Percentiles rank a stretch among this genome's conserved stretches.
Evolutionary conservation across 371 early-diverging fungal genomes (phyloP).

Genomic region (Homolaphlyctis polyrhiza): DNA sequence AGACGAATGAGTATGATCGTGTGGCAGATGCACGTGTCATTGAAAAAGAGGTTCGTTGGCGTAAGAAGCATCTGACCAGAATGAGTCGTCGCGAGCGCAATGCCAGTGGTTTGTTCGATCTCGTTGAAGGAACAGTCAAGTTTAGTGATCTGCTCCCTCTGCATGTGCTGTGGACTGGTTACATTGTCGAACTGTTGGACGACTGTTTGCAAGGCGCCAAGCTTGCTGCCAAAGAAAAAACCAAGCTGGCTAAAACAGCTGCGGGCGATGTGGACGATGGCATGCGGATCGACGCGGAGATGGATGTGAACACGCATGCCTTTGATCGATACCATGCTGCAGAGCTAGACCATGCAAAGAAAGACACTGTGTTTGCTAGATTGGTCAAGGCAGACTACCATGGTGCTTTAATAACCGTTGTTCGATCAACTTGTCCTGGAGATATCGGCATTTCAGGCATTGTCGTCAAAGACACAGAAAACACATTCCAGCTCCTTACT

Average conservation of each 20-base stretch:
- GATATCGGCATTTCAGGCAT: slow-evolving; percentile 78
- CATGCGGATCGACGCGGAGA: too few species aligned
- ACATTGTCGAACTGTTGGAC: slow-evolving; percentile 65
- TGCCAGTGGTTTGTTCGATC: slow-evolving; percentile 55
- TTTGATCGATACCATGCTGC: too few species aligned
- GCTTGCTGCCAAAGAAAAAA: background rate
- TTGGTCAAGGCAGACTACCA: slow-evolving; percentile 81
- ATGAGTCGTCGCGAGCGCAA: slow-evolving; percentile 62
- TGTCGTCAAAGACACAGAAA: slow-evolving; percentile 82
- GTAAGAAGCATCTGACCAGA: slow-evolving; percentile 4
- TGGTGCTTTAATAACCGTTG: slow-evolving; percentile 57
- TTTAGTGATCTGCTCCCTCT: slow-evolving; percentile 65
- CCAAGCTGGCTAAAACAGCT: too few species aligned
- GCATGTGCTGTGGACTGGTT: slow-evolving; percentile 74
- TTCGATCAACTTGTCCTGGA: slow-evolving; percentile 72
- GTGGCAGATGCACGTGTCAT: too few species aligned
- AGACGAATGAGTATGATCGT: too few species aligned
- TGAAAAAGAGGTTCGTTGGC: background rate
- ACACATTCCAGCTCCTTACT: slow-evolving; percentile 78
- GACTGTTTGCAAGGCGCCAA: background rate
- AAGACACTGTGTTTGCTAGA: slow-evolving; percentile 50
- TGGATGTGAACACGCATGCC: too few species aligned
- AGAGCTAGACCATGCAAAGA: slow-evolving; percentile 23
- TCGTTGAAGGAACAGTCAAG: slow-evolving; percentile 48
- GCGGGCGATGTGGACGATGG: too few species aligned